Evolutionary conservation across 1,284 basidiomycete species (phyloP).

Genomic region (Taiwanofungus camphoratus): DNA sequence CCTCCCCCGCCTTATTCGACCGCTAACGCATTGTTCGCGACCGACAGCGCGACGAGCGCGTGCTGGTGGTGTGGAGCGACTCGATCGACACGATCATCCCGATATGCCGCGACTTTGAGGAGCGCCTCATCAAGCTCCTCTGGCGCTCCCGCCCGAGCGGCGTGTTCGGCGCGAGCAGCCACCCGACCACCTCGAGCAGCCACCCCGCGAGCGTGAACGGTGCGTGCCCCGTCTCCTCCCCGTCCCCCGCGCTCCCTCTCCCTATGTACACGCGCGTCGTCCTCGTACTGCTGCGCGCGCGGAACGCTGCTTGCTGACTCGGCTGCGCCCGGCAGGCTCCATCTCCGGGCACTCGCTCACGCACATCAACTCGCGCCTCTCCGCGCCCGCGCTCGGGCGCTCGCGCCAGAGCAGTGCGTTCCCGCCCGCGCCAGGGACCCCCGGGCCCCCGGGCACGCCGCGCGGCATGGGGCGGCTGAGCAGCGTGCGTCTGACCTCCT

Average conservation of each 20-base stretch:
- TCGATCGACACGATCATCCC: constrained; percentile 66
- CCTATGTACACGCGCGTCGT: not conserved
- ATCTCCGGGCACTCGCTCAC: constrained; percentile 26
- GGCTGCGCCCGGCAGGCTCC: constrained; percentile 19
- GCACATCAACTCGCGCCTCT: constrained; percentile 22
- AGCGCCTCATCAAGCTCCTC: constrained; percentile 72
- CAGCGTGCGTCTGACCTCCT: constrained; percentile 10
- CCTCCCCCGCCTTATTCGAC: no score
- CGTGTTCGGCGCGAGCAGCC: constrained; percentile 14
- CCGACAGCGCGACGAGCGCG: constrained; percentile 67
- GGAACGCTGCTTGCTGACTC: not conserved
- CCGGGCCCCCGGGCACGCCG: constrained; percentile 23
- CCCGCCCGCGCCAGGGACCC: constrained; percentile 13
- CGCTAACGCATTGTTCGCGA: no score
- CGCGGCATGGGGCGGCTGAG: constrained; percentile 25
- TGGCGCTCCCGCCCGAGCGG: constrained; percentile 43
- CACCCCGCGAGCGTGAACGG: constrained; percentile 24
- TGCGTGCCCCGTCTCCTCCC: constrained; percentile 8
- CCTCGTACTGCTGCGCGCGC: no score
- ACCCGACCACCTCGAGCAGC: constrained; percentile 22
- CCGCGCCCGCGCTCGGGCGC: no score
- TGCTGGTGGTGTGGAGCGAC: constrained; percentile 77
- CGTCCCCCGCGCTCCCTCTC: not conserved
- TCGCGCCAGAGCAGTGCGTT: constrained; percentile 14
- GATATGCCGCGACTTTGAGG: constrained; percentile 70